Conservation (phyloP, 306 rosid species). For the Lathyrus sativus region DNA sequence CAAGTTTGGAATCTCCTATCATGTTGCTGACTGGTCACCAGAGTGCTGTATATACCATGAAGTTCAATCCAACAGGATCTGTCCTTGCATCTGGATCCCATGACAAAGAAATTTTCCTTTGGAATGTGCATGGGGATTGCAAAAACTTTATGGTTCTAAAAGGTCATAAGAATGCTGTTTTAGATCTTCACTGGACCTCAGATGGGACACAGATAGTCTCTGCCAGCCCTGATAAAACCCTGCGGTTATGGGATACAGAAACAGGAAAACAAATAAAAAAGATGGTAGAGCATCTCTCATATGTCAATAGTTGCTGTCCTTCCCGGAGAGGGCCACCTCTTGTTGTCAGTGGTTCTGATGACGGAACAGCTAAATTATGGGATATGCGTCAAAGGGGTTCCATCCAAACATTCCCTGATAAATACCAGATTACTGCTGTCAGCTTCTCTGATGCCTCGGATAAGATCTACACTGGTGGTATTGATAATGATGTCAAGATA, state of each 20-base stretch:
- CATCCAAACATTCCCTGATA: conserved; percentile 94
- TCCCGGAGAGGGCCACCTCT: conserved; percentile 94
- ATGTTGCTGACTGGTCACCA: conserved; percentile 89
- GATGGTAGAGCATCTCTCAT: conserved; percentile 94
- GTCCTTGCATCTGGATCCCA: conserved; percentile 93
- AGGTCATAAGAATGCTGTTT: conserved; percentile 95
- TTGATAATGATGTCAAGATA: conserved; percentile 86
- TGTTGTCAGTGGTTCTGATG: conserved; percentile 91
- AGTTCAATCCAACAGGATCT: conserved; percentile 86
- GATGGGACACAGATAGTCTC: conserved; percentile 87
- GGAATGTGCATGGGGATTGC: conserved; percentile 88
- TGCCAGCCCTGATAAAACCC: conserved; percentile 90
- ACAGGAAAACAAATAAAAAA: conserved; percentile 88
- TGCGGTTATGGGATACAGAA: conserved; percentile 95
- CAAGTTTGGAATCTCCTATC: conserved; percentile 86
- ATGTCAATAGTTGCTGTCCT: conserved; percentile 91
- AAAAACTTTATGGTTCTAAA: conserved; percentile 88
- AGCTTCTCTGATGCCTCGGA: conserved; percentile 92
- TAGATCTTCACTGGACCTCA: conserved; percentile 95
- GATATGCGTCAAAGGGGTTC: conserved; percentile 98
- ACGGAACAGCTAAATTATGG: conserved; percentile 95
- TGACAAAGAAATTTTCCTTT: conserved; percentile 88
- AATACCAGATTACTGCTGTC: conserved; percentile 88
- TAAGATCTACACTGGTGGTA: conserved; percentile 89
- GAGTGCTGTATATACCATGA: conserved; percentile 86